Conservation (phyloP, 768 basidiomycete species). For the Termitomyces sp. region DNA sequence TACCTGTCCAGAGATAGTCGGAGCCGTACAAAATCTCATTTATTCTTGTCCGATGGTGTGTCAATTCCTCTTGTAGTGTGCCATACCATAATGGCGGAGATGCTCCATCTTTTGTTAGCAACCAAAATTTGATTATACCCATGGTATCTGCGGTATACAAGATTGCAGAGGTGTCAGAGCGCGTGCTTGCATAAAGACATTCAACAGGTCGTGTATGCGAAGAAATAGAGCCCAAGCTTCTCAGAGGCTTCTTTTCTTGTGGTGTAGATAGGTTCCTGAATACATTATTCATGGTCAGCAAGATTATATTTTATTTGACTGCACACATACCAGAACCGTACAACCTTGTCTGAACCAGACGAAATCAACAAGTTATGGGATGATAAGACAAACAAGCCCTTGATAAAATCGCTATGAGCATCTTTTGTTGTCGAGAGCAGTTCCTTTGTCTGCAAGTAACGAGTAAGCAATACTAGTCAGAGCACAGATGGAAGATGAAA, state of each 20-base stretch:
- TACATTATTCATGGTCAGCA: neutral
- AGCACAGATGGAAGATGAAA: neutral
- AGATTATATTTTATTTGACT: neutral
- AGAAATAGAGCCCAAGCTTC: constrained; percentile 62
- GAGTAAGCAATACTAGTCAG: neutral
- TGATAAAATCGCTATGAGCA: constrained; percentile 90
- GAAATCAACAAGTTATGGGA: constrained; percentile 67
- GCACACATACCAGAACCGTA: constrained; percentile 76
- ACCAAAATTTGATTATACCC: constrained; percentile 85
- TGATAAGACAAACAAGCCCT: constrained; percentile 70
- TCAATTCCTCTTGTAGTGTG: constrained; percentile 48
- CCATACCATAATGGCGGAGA: constrained; percentile 42
- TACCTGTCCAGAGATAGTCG: constrained; percentile 91
- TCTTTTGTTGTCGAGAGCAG: constrained; percentile 57
- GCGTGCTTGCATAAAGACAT: constrained; percentile 52
- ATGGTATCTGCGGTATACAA: constrained; percentile 90
- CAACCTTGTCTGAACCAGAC: constrained; percentile 83
- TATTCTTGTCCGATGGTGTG: constrained; percentile 78
- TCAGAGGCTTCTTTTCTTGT: constrained; percentile 34
- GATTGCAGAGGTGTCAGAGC: constrained; percentile 39
- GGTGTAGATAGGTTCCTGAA: constrained; percentile 58
- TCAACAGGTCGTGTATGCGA: constrained; percentile 88
- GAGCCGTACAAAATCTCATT: constrained; percentile 63
- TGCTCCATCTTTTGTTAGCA: constrained; percentile 40
- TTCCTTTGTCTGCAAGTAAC: constrained; percentile 52